These are phyloP conservation scores for Euphorbia schlechtendalii DNA, from an alignment of 441 rosid genomes.

Conservation along the genomic window DNA sequence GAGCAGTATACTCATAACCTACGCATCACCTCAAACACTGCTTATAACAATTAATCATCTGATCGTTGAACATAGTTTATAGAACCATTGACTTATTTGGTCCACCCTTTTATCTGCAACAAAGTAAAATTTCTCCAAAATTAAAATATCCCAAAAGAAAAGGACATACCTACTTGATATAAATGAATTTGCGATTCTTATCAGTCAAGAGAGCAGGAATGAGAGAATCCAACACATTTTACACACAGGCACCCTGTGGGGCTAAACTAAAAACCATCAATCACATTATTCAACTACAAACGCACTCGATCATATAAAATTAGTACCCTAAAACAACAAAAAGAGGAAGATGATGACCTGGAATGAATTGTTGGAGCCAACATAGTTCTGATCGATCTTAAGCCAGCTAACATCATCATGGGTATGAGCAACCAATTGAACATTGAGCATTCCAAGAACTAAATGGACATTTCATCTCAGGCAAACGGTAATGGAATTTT, in stretches of 20 bases:
- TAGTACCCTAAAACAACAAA: background rate
- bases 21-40: background rate
- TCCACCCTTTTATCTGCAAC: background rate
- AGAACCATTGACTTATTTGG: background rate
- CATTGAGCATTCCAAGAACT: conserved; percentile 81
- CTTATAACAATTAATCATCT: background rate
- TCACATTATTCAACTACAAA: background rate
- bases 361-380: conserved; percentile 96
- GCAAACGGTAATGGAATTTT: too few species aligned
- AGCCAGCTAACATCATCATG: conserved; percentile 99
- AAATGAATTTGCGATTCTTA: conserved; percentile 86
- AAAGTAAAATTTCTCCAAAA: conserved; percentile 10
- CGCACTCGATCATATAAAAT: background rate
- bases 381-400: conserved; percentile 98
- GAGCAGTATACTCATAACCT: background rate
- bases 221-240: conserved; percentile 85
- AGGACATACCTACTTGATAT: conserved; percentile 62
- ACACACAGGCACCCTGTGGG: conserved; percentile 88
- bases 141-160: background rate
- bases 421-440: conserved; percentile 89
- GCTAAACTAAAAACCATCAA: background rate
- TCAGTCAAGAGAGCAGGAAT: conserved; percentile 82
- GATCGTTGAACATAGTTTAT: background rate
- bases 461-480: too few species aligned
- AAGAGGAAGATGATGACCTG: conserved; percentile 42